Evolutionary conservation across 805 yeast species (phyloP).

Genomic region (Cyberlindnera nakhonratchasimensis): DNA sequence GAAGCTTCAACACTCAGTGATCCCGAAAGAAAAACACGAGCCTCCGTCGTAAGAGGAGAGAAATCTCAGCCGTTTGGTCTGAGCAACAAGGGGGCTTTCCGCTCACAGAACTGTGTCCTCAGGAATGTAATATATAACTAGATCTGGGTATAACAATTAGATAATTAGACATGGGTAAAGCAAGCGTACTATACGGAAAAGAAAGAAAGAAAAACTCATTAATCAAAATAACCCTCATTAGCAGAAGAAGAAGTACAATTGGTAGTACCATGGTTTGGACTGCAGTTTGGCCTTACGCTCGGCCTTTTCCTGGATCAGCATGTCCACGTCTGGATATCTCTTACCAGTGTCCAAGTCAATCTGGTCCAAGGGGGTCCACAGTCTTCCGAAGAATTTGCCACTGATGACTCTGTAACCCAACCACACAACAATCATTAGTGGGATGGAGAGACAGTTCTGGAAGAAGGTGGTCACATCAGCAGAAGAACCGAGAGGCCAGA

Average conservation of each 20-base stretch:
- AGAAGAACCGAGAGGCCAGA: conserved; percentile 53
- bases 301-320: conserved; percentile 49
- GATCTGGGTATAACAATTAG: too few species aligned
- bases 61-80: neutral
- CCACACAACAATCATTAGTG: conserved; percentile 35
- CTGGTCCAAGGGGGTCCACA: conserved; percentile 40
- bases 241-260: conserved; percentile 54
- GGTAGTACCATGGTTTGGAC: conserved; percentile 43
- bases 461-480: conserved; percentile 36
- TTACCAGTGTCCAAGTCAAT: conserved; percentile 66
- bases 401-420: conserved; percentile 27
- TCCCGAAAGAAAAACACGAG: too few species aligned
- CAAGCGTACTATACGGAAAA: too few species aligned
- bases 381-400: conserved; percentile 38
- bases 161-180: too few species aligned
- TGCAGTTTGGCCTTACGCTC: conserved; percentile 50
- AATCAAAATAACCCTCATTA: too few species aligned
- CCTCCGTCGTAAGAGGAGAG: neutral
- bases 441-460: conserved; percentile 39
- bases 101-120: too few species aligned
- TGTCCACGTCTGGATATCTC: conserved; percentile 57
- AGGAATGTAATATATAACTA: too few species aligned
- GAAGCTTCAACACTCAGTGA: too few species aligned
- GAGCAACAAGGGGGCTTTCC: neutral
- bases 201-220: neutral